Evolutionary conservation across 768 basidiomycete species (phyloP).

Genomic region (Filobasidium floriforme): DNA sequence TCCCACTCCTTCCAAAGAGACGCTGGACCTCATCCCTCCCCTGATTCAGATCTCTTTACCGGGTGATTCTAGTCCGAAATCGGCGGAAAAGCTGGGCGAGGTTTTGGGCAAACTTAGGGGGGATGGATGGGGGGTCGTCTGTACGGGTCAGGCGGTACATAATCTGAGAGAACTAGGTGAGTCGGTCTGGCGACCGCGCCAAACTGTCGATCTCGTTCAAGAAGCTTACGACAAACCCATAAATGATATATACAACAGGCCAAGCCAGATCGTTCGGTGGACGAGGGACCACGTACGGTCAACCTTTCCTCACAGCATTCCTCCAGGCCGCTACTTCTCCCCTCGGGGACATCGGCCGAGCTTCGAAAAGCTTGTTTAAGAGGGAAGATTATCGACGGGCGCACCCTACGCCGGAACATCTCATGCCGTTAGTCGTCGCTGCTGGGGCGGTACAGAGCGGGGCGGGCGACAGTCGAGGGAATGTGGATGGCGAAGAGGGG

Average conservation of each 20-base stretch:
- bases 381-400: conserved; percentile 60
- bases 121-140: conserved; percentile 37
- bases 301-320: conserved; percentile 26
- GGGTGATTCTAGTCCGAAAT: conserved; percentile 24
- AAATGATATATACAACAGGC: not conserved
- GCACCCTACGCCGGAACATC: conserved; percentile 74
- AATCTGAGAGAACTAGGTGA: conserved; percentile 37
- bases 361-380: conserved; percentile 47
- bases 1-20: not conserved
- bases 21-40: conserved; percentile 21
- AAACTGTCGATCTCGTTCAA: not conserved
- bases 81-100: conserved; percentile 31
- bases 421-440: conserved; percentile 69
- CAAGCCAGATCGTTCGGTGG: not conserved
- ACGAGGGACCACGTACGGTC: conserved; percentile 19
- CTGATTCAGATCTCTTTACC: conserved; percentile 38
- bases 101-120: conserved; percentile 30
- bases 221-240: not conserved
- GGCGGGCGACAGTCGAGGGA: not conserved
- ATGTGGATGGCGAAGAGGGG: conserved; percentile 50
- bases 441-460: conserved; percentile 54
- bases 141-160: conserved; percentile 38
- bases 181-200: conserved; percentile 17
- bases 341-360: not conserved
- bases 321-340: conserved; percentile 7